Percentiles rank a stretch among this genome's conserved stretches.
These are phyloP conservation scores for Rubia occidens DNA, from an alignment of 305 asterid genomes.

Conservation along the genomic window DNA sequence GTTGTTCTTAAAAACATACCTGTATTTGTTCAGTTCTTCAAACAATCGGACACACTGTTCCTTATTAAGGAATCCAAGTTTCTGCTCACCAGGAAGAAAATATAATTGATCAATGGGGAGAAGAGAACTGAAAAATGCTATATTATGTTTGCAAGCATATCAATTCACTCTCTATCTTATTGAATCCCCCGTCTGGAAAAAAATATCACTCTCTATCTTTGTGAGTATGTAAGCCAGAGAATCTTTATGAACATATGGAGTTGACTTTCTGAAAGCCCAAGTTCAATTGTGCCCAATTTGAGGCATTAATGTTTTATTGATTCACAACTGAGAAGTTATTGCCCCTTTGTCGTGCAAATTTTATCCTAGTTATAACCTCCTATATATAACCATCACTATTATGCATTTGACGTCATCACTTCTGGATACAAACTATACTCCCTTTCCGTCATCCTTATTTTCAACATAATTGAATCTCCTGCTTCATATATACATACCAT, in stretches of 20 bases:
- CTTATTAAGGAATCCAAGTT: constrained; percentile 57
- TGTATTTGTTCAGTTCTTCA: constrained; percentile 89
- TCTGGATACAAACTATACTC: background rate
- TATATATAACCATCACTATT: background rate
- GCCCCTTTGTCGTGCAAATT: background rate
- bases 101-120: background rate
- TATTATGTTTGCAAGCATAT: too few relatives aligned
- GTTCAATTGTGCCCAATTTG: background rate
- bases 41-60: constrained; percentile 75
- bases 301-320: background rate
- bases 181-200: too few relatives aligned
- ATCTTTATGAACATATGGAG: background rate
- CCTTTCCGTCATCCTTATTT: background rate
- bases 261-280: background rate
- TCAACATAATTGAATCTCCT: background rate
- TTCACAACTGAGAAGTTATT: background rate
- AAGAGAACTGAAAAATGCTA: background rate
- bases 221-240: background rate
- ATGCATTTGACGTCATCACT: too few relatives aligned
- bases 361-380: background rate
- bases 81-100: constrained; percentile 36
- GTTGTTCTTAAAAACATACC: constrained; percentile 34
- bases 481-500: background rate
- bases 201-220: background rate
- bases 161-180: too few relatives aligned